Base-by-base conservation (phyloP, 345 rosid species). In the Eucalyptus viminalis region DNA sequence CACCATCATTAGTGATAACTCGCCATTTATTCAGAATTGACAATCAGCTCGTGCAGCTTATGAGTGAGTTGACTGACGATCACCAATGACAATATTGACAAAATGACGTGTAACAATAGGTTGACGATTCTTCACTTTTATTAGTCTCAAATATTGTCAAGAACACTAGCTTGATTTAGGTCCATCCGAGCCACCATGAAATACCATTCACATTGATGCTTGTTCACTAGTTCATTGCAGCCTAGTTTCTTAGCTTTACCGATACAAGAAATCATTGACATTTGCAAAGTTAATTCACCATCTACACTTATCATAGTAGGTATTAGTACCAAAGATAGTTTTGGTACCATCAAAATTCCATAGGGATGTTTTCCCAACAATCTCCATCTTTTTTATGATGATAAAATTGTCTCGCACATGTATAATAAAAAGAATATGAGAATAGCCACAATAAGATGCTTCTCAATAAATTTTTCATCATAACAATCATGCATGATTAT, bases 11-110 rank as follows among this genome's bases (percentile, higher is more conserved):
- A 5, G 2, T 25, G 31, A 27, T 25, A 60, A 60, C 67, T 60
- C 0, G 11, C n/a, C 15, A 60, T 60, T 27, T 11, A 25, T 60
- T 27, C 15, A 11, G 1, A 60, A 60, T 27, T 60, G 14, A 60
- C 0, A 27, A 60, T 60, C 31, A 60, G 14, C 67, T 25, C n/a
- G 0, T 0, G 67, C 2, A 60, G 7, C 11, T 60, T 60, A 60
- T 11, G n/a, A 60, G 14, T 60, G 67, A 60, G n/a, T 3, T 60
- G 14, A 27, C 0, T 11, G 8, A 60, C 0, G 8, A 60, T 60
- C 67, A 25, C n/a, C 31, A 11, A 27, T 25, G 67, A 11, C 1
- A 60, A 60, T 60, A 25, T 54, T 12, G 29, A 60, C 14, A 27
- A 60, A 60, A 60, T 60, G 15, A 60, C 1, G n/a, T 60, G 15